Base-by-base conservation (phyloP, 2,329 filamentous ascomycete genomes). In the Monascus ruber region DNA sequence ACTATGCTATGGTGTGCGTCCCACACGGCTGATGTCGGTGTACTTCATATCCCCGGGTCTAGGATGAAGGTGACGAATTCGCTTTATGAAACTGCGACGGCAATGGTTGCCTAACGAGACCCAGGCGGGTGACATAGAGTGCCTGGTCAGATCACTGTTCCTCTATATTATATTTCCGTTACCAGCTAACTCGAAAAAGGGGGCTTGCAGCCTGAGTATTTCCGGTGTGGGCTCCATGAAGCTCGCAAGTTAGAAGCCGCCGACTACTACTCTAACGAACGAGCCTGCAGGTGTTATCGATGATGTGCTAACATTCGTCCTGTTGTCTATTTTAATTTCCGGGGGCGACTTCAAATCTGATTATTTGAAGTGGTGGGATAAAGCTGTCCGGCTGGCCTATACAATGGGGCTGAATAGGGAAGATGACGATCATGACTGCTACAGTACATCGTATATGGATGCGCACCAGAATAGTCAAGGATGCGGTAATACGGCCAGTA, bases 281-380 rank as follows among this genome's bases (percentile, higher is more conserved):
- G 29, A 40, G n/a, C 29, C 29, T 7, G 29, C 29, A 31, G 17
- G 17, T 17, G 17, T 17, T 17, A 24, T 34, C 33, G 68, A 69
- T 41, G 65, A 66, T 39, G 65, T 71, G 17, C 47, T 71, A n/a
- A 66, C 65, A 0, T 66, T 68, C 24, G 58, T 65, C 5, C 58
- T 71, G 1, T 52, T 72, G 5, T 62, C 64, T 8, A 65, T 71
- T 26, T 65, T 65, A 1, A 62, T 70, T 4, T 72, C 69, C 0
- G 68, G 65, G 0, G 62, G 67, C 7, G 66, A 71, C 36, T 70
- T 68, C 57, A 72, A 71, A 47, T 62, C 64, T 4, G 70, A 72
- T 42, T 65, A 62, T 42, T 55, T 67, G 38, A 66, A 63, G 41
- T 72, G 69, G 69, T 69, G 64, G 64, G 63, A 59, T 41, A 68